phyloP scores from a whole-genome alignment of 1,139 yeast species.

The Hemisphaericaspora xylofermentans region DNA sequence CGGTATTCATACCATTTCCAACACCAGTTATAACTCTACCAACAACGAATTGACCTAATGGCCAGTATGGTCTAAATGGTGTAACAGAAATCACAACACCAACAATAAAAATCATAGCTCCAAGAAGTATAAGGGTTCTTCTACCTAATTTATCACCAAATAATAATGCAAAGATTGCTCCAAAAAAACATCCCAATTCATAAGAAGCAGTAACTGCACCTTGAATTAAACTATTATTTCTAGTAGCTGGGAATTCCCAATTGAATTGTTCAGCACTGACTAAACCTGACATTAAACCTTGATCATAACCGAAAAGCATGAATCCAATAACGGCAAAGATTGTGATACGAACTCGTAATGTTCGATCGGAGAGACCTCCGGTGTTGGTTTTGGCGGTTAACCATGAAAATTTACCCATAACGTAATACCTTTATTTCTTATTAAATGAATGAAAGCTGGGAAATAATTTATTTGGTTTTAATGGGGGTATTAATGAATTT shows the following conservation, averaged over 20 bases:
- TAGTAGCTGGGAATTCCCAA: constrained; percentile 56
- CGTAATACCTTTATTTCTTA: background rate
- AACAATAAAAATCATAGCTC: constrained; percentile 56
- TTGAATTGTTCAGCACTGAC: constrained; percentile 63
- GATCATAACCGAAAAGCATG: constrained; percentile 74
- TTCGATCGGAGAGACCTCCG: constrained; percentile 49
- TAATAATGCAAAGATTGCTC: constrained; percentile 64
- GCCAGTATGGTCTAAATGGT: constrained; percentile 50
- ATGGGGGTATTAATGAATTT: too few species aligned
- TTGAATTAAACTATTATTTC: constrained; percentile 43
- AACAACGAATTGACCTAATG: constrained; percentile 64
- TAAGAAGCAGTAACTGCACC: constrained; percentile 74
- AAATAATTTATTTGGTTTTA: too few species aligned
- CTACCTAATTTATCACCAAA: constrained; percentile 68
- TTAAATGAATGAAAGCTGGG: background rate
- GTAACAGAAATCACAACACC: constrained; percentile 67
- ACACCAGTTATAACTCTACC: constrained; percentile 79
- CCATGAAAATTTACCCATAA: constrained; percentile 10
- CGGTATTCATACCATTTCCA: constrained; percentile 77
- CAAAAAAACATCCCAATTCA: constrained; percentile 76
- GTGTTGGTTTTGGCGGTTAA: constrained; percentile 36
- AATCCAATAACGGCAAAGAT: constrained; percentile 63
- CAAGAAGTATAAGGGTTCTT: constrained; percentile 58
- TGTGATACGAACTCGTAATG: constrained; percentile 48
- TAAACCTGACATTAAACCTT: constrained; percentile 75